phyloP scores from a whole-genome alignment of 805 yeast genomes.

The Teunomyces gatunensis region DNA sequence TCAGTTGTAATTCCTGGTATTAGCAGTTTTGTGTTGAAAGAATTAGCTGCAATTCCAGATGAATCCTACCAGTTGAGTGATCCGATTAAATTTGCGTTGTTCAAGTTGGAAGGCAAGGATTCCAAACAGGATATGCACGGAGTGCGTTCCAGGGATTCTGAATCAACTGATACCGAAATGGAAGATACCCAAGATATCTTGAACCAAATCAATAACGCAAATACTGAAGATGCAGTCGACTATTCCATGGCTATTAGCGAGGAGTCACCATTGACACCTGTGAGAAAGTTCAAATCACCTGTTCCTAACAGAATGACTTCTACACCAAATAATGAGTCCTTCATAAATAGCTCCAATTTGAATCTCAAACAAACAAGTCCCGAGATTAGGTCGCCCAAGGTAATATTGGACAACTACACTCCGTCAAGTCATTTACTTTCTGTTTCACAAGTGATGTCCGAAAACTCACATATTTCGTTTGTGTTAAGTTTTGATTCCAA shows the following conservation, averaged over 20 bases:
- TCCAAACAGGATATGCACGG: conserved; percentile 9
- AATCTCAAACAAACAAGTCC: conserved; percentile 5
- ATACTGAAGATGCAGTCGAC: conserved; percentile 17
- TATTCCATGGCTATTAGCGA: conserved; percentile 4
- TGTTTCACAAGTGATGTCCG: conserved; percentile 41
- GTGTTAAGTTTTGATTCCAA: conserved; percentile 68
- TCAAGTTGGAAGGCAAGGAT: conserved; percentile 72
- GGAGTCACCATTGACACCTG: conserved; percentile 34
- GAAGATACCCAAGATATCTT: conserved; percentile 36
- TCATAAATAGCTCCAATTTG: conserved; percentile 4
- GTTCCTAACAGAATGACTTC: conserved; percentile 9
- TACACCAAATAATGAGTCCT: conserved; percentile 13
- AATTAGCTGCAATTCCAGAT: conserved; percentile 83
- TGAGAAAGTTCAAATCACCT: conserved; percentile 8
- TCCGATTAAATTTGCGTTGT: conserved; percentile 71
- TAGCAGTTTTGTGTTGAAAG: conserved; percentile 42
- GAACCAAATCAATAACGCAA: conserved; percentile 38
- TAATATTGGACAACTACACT: conserved; percentile 35
- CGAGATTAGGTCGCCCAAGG: conserved; percentile 23
- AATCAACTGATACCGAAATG: conserved; percentile 11
- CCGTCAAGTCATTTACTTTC: conserved; percentile 28
- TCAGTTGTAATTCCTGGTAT: conserved; percentile 56
- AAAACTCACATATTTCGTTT: conserved; percentile 73
- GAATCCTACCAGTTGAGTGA: conserved; percentile 60
- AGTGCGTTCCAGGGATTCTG: background rate